phyloP scores from a whole-genome alignment of 2,329 filamentous ascomycete species.

The Penicillium crustosum region DNA sequence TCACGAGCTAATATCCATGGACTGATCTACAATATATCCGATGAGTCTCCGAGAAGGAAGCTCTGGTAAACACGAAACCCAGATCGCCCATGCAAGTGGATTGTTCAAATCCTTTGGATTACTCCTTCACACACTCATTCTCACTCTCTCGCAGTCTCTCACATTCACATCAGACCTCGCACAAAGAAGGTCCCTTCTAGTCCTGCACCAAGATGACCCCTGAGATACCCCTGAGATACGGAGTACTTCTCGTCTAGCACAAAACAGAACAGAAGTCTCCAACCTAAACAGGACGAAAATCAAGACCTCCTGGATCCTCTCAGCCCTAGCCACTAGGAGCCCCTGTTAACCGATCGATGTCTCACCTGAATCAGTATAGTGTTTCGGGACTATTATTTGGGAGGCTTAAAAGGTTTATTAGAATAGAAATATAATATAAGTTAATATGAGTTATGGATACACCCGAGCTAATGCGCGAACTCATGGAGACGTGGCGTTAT shows the following conservation, averaged over 20 bases:
- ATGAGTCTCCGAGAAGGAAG: background rate
- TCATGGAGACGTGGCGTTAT: background rate
- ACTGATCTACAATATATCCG: background rate
- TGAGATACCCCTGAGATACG: background rate
- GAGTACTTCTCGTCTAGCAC: background rate
- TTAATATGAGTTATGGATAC: background rate
- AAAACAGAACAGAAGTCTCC: background rate
- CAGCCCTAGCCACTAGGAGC: background rate
- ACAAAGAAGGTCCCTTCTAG: background rate
- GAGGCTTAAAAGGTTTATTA: background rate
- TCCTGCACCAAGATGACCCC: background rate
- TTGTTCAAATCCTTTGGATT: background rate
- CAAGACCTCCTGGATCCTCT: background rate
- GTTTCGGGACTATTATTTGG: background rate
- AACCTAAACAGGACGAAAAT: background rate
- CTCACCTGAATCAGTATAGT: background rate
- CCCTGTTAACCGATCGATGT: background rate
- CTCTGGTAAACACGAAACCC: background rate
- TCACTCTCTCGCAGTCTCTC: too few species aligned
- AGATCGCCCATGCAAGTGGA: background rate
- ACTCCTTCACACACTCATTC: background rate
- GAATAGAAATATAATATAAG: background rate
- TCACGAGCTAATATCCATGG: background rate
- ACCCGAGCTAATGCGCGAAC: background rate
- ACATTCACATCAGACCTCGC: background rate